Evolutionary conservation across 495 filamentous ascomycete species (phyloP), one percentile per base, ranked within the genome.

Genomic region (Xylaria castorea): DNA sequence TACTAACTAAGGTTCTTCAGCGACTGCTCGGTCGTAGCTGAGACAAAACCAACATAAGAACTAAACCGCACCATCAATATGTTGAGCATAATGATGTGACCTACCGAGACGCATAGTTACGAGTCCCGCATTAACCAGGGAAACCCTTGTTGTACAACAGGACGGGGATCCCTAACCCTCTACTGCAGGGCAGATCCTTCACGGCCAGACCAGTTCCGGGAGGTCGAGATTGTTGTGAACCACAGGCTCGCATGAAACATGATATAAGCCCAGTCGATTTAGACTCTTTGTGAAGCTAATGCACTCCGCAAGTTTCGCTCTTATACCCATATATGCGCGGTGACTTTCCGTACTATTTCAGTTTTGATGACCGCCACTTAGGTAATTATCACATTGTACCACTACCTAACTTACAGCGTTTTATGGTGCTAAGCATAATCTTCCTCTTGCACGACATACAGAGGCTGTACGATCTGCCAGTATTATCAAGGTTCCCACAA

Each of bases 161-260:
- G 60, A 71, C 68, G 68, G 68, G 60, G 68, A 64, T 67, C 66
- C 50, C 64, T 66, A 46, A 53, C 64, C 64, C 66, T 68, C 30
- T 44, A 34, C 66, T 68, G 66, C 66, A 68, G 66, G 66, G 66
- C 66, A 68, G 66, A 68, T 68, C 66, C 65, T 67, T 57, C 48
- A 57, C 66, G 50, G 66, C 55, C 42, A 70, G 57, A 44, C 42
- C 68, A 70, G 44, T 70, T 51, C 50, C 66, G 66, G 34, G 50
- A 68, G 64, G 64, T 67, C 46, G 34, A 61, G 58, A 32, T 67
- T 42, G 3, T 55, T 30, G 44, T 30, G 40, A 66, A 44, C 64
- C 64, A 7, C 46, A 42, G 48, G 30, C 48, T 67, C 48, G 30
- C 64, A 66, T 42, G 44, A 66, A 48, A 46, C 42, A 67, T 34